phyloP scores from a whole-genome alignment of 106 monocot genomes.

The Apostasia shenzhenica region DNA sequence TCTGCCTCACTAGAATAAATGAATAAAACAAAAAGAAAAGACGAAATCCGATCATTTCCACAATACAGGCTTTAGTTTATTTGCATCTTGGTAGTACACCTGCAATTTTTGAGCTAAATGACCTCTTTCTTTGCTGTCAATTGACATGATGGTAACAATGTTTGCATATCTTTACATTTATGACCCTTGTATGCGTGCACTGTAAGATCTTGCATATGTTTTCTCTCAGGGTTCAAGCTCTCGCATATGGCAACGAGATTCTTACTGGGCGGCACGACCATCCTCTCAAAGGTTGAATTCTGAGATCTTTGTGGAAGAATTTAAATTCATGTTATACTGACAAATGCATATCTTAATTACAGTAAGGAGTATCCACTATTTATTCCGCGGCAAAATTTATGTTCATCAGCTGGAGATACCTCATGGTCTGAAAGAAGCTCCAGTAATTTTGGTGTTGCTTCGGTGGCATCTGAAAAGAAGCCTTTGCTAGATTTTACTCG shows the following conservation, averaged over 20 bases:
- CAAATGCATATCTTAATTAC: conserved; percentile 5
- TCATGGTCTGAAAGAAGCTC: conserved; percentile 83
- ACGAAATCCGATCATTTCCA: too few relatives aligned
- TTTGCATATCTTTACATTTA: too few relatives aligned
- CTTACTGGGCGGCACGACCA: conserved; percentile 91
- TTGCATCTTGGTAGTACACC: too few relatives aligned
- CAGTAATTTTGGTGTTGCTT: conserved; percentile 78
- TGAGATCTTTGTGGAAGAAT: background rate
- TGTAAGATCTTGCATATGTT: too few relatives aligned
- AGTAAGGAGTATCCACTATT: conserved; percentile 95
- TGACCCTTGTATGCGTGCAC: too few relatives aligned
- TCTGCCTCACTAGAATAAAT: too few relatives aligned
- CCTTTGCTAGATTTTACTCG: conserved; percentile 36
- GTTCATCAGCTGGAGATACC: conserved; percentile 61
- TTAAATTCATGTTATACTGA: background rate
- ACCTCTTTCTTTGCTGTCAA: too few relatives aligned
- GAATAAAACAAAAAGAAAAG: too few relatives aligned
- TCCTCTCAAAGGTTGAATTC: conserved; percentile 73
- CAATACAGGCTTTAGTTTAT: too few relatives aligned
- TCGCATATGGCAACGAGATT: conserved; percentile 89
- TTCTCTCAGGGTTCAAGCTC: conserved; percentile 81
- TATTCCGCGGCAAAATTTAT: conserved; percentile 69
- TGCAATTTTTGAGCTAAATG: too few relatives aligned
- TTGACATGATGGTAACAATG: too few relatives aligned
- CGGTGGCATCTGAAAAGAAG: conserved; percentile 76